Percentiles rank a stretch among this genome's conserved stretches.
Evolutionary conservation across 73 alveolate species (phyloP).

Genomic region (Tetrahymena malaccensis): DNA sequence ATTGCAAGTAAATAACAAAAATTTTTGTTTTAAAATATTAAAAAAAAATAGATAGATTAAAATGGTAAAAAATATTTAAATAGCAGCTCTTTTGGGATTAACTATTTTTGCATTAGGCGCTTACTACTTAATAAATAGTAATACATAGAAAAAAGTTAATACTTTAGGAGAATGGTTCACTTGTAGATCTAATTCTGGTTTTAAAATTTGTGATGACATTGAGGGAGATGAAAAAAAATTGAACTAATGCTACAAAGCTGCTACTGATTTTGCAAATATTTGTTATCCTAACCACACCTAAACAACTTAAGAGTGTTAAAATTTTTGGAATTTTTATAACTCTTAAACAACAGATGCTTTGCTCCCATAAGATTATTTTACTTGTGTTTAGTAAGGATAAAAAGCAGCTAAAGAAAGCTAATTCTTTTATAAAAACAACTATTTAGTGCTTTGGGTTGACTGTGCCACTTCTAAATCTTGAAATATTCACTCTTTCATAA

Average conservation of each 20-base stretch:
- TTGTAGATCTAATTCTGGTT: background rate
- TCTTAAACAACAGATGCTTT: background rate
- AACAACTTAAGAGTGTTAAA: background rate
- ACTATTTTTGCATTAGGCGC: background rate
- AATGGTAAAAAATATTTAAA: background rate
- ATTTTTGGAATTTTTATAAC: background rate
- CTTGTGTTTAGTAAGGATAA: background rate
- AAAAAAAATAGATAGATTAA: too few relatives aligned
- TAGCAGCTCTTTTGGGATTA: background rate
- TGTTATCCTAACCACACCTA: background rate
- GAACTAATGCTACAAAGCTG: background rate
- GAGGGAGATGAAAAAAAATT: background rate
- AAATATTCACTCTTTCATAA: background rate
- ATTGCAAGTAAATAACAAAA: too few relatives aligned
- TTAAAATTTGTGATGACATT: background rate
- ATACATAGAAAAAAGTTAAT: background rate
- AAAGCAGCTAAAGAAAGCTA: background rate
- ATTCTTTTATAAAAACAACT: background rate
- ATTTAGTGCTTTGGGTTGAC: background rate
- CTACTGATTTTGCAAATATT: background rate
- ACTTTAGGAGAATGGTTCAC: background rate
- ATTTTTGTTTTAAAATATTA: too few relatives aligned
- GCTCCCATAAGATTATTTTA: background rate
- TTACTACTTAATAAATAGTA: background rate
- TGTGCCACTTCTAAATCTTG: background rate